These are phyloP conservation scores for Gaultheria prostrata DNA, from an alignment of 148 eudicot species.

Conservation along the genomic window DNA sequence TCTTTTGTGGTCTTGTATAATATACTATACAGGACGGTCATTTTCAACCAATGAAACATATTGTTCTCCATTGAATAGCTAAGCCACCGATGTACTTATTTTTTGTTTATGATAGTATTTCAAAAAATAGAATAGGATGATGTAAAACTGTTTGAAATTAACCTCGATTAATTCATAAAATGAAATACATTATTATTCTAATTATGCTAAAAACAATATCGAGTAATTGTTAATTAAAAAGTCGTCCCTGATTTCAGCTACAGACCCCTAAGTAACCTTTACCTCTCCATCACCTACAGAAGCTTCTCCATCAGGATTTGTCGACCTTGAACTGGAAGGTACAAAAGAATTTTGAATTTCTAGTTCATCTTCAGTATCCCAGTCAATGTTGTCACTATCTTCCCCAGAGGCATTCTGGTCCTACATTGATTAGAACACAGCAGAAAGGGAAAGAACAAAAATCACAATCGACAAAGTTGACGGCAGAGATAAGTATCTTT, in stretches of 20 bases:
- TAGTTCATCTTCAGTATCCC: slow-evolving; percentile 75
- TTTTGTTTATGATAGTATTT: too few relatives aligned
- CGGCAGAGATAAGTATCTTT: not conserved
- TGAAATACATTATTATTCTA: too few relatives aligned
- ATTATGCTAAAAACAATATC: too few relatives aligned
- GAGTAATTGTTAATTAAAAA: too few relatives aligned
- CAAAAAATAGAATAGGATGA: too few relatives aligned
- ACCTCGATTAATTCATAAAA: too few relatives aligned
- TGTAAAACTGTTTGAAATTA: too few relatives aligned
- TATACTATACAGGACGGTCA: too few relatives aligned
- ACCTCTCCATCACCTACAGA: slow-evolving; percentile 43
- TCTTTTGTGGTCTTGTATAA: too few relatives aligned
- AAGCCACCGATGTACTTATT: too few relatives aligned
- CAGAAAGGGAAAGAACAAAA: slow-evolving; percentile 6
- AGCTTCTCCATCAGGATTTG: slow-evolving; percentile 27
- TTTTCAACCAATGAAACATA: too few relatives aligned
- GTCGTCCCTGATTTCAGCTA: not conserved
- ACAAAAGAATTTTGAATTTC: slow-evolving; percentile 38
- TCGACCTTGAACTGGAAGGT: slow-evolving; percentile 33
- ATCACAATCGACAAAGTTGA: slow-evolving; percentile 5
- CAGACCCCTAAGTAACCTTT: slow-evolving; percentile 16
- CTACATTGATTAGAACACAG: slow-evolving; percentile 25
- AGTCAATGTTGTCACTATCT: slow-evolving; percentile 45
- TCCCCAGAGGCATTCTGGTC: slow-evolving; percentile 44
- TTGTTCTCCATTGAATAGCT: too few relatives aligned